Percentiles rank a stretch among this genome's conserved stretches.
Evolutionary conservation across 495 filamentous ascomycete species (phyloP).

Genomic region (Talaromyces proteolyticus): DNA sequence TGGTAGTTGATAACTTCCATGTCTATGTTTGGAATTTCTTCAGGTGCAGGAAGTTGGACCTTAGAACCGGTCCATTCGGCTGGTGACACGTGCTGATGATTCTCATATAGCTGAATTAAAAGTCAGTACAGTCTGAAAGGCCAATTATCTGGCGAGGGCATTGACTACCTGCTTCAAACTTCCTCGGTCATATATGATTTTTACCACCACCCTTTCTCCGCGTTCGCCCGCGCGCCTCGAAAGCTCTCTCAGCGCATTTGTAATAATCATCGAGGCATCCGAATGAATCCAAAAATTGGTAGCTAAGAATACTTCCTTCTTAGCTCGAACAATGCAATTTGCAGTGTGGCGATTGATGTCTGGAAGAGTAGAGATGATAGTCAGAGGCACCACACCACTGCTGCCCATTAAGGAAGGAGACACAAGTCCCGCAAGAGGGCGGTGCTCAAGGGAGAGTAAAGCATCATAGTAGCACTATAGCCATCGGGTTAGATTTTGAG

Average conservation of each 20-base stretch:
- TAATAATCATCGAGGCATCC: constrained; percentile 58
- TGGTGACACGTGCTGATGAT: constrained; percentile 52
- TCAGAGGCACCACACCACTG: constrained; percentile 59
- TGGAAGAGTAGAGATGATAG: constrained; percentile 60
- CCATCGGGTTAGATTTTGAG: too few relatives aligned
- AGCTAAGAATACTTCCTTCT: constrained; percentile 65
- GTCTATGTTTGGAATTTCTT: constrained; percentile 66
- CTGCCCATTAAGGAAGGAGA: constrained; percentile 68
- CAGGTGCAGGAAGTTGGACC: constrained; percentile 51
- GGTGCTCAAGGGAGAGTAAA: constrained; percentile 51
- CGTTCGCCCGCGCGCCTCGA: constrained; percentile 56
- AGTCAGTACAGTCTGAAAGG: constrained; percentile 4
- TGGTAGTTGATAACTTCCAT: constrained; percentile 72
- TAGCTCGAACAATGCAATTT: constrained; percentile 66
- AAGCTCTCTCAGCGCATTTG: constrained; percentile 62
- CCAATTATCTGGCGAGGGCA: not conserved
- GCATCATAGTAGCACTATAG: constrained; percentile 62
- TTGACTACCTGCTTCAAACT: constrained; percentile 47
- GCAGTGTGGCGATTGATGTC: constrained; percentile 70
- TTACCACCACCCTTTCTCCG: constrained; percentile 55
- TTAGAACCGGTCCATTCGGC: constrained; percentile 49
- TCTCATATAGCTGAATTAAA: constrained; percentile 39
- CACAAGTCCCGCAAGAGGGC: constrained; percentile 50
- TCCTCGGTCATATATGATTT: constrained; percentile 71
- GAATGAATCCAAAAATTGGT: constrained; percentile 74